Base-by-base conservation (phyloP, 805 yeast species). In the Candida ulmi region DNA sequence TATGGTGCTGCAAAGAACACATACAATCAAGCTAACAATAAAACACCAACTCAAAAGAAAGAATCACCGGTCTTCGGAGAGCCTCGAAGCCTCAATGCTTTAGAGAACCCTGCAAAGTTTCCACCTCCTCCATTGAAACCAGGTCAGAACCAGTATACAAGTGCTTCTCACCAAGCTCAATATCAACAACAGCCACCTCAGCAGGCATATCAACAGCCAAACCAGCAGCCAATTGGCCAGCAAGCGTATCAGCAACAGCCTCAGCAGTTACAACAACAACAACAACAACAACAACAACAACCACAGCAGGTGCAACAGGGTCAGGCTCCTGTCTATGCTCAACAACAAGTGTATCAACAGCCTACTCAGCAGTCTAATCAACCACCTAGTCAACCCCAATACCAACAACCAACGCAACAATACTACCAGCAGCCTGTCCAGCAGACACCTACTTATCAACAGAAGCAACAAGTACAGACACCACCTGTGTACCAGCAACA, bases 111-210 rank as follows among this genome's bases (percentile, higher is more conserved):
- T 1, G 35, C 42, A 11, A 33, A 30, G 7, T 57, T 65, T 24
- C 66, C 69, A 6, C 63, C 71, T 2, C 70, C 71, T 9, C 70
- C 71, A 7, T 39, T 63, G 39, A 59, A 52, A 35, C 59, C 68
- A 3, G 69, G 68, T 13, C 69, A 65, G 41, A 43, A 35, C 27
- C 64, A 61, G 40, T 60, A 60, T 38, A 48, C 47, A 9, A 46
- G 55, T 30, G 50, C 47, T 36, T 56, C 55, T 17, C 28, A 26
- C 3, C 25, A 30, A 6, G 30, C 33, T 28, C 40, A 35, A 37
- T 39, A 33, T 8, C 39, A 37, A 8, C 35, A 33, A 25, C 33
- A 25, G 23, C 44, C 41, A 17, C 30, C 21, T 32, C 45, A 43
- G 17, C 45, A 39, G 33, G 41, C 34, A 12, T 11, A n/a, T 16